Evolutionary conservation across 495 filamentous ascomycete genomes (phyloP).

Genomic region (Trichocladium uniseriatum): DNA sequence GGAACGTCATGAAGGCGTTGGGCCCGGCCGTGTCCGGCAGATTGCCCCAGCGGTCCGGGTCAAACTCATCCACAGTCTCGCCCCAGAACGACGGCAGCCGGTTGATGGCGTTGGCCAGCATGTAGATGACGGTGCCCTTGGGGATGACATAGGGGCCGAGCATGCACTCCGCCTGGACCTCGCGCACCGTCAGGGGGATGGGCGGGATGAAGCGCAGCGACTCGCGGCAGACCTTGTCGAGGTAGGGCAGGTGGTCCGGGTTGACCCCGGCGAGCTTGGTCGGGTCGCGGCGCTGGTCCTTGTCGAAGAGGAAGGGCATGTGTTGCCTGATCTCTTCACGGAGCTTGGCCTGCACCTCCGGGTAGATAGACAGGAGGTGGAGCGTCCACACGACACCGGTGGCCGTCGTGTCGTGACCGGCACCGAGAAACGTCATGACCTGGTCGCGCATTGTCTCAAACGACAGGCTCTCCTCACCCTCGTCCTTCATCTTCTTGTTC

Average conservation of each 20-base stretch:
- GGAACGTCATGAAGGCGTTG: slow-evolving; percentile 33
- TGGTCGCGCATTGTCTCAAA: slow-evolving; percentile 42
- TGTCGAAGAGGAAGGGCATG: slow-evolving; percentile 35
- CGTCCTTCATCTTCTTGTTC: slow-evolving; percentile 16
- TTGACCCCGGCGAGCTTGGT: slow-evolving; percentile 13
- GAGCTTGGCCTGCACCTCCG: slow-evolving; percentile 25
- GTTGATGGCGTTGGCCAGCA: slow-evolving; percentile 33
- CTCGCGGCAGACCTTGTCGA: slow-evolving; percentile 43
- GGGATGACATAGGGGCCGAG: slow-evolving; percentile 24
- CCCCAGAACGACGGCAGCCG: slow-evolving; percentile 32
- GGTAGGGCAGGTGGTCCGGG: slow-evolving; percentile 26
- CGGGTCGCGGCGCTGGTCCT: slow-evolving; percentile 11
- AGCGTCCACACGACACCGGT: slow-evolving; percentile 30
- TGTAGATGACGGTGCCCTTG: slow-evolving; percentile 26
- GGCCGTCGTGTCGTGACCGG: slow-evolving; percentile 35
- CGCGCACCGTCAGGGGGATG: slow-evolving; percentile 32
- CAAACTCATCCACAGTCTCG: slow-evolving; percentile 26
- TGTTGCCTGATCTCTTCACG: slow-evolving; percentile 29
- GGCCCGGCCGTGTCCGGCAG: slow-evolving; percentile 24
- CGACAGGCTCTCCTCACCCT: slow-evolving; percentile 23
- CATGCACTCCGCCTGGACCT: slow-evolving; percentile 19
- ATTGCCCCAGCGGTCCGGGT: slow-evolving; percentile 33
- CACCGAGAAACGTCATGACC: slow-evolving; percentile 37
- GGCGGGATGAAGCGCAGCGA: slow-evolving; percentile 41
- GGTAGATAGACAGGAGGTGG: slow-evolving; percentile 27